These are phyloP conservation scores for Crepidotus variabilis DNA, from an alignment of 768 basidiomycete species.

Conservation along the genomic window DNA sequence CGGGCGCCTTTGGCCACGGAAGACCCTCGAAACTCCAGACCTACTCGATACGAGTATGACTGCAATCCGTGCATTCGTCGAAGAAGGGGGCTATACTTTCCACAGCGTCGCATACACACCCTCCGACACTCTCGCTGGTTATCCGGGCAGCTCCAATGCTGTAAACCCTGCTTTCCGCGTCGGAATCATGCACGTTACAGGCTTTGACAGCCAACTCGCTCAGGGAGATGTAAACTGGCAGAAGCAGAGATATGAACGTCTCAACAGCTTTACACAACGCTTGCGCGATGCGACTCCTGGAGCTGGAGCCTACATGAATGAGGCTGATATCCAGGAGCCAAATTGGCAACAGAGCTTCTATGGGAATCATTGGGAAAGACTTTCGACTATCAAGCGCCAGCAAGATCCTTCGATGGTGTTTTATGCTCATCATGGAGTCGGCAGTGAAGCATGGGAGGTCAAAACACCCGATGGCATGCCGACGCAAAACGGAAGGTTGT, in stretches of 20 bases:
- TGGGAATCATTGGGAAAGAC: slow-evolving; percentile 7
- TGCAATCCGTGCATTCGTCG: background rate
- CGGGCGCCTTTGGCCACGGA: background rate
- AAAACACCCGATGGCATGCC: background rate
- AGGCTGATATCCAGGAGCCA: slow-evolving; percentile 9
- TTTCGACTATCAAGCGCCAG: background rate
- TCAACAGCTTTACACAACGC: background rate
- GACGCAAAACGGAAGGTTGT: background rate
- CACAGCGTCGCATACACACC: background rate
- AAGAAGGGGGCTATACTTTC: background rate
- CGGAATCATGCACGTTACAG: background rate
- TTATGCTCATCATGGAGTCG: slow-evolving; percentile 8
- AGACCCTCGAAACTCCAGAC: background rate
- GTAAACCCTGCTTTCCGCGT: background rate
- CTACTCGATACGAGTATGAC: background rate
- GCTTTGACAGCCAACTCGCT: background rate
- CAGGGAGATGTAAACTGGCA: background rate
- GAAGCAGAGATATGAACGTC: background rate
- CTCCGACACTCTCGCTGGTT: background rate
- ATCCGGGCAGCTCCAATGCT: background rate
- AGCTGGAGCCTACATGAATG: slow-evolving; percentile 8
- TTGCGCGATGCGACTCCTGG: slow-evolving; percentile 4
- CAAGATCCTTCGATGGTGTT: slow-evolving; percentile 3
- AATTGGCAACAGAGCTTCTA: slow-evolving; percentile 12
- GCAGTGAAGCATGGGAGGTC: slow-evolving; percentile 9